Conservation (phyloP, 192 early-diverging fungal species). For the Coemansia sp. region DNA sequence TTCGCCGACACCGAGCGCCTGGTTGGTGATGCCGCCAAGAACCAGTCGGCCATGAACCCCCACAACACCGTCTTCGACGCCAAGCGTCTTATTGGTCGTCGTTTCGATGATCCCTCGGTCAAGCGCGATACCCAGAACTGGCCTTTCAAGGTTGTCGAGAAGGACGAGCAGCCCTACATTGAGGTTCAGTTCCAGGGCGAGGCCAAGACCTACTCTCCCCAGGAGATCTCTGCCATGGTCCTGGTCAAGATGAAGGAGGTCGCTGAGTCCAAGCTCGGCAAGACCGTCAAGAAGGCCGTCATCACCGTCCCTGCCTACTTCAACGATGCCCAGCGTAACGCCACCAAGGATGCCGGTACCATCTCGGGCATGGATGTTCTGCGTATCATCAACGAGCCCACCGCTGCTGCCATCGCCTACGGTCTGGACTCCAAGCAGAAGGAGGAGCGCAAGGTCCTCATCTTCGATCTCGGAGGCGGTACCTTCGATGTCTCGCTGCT, state of each 20-base stretch:
- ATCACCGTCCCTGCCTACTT: slow-evolving; percentile 81
- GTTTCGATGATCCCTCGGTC: slow-evolving; percentile 79
- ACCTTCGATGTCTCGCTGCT: slow-evolving; percentile 87
- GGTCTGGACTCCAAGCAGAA: slow-evolving; percentile 76
- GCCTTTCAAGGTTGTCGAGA: slow-evolving; percentile 76
- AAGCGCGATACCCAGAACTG: slow-evolving; percentile 80
- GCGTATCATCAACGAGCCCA: slow-evolving; percentile 92
- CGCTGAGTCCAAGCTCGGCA: slow-evolving; percentile 76
- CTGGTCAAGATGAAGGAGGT: slow-evolving; percentile 78
- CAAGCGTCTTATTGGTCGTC: slow-evolving; percentile 88
- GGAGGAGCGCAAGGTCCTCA: slow-evolving; percentile 70
- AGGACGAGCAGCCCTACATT: slow-evolving; percentile 68
- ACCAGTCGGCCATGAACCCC: slow-evolving; percentile 88
- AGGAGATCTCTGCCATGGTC: slow-evolving; percentile 79
- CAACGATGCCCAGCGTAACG: slow-evolving; percentile 89
- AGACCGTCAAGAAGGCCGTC: slow-evolving; percentile 66
- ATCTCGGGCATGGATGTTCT: slow-evolving; percentile 84
- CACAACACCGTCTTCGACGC: slow-evolving; percentile 89
- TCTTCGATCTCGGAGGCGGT: slow-evolving; percentile 84
- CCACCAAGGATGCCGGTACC: slow-evolving; percentile 87
- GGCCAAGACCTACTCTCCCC: slow-evolving; percentile 74
- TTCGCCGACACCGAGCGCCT: slow-evolving; percentile 78
- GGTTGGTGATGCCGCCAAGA: slow-evolving; percentile 87
- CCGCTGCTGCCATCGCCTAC: slow-evolving; percentile 85
- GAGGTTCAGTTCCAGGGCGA: slow-evolving; percentile 84